phyloP scores from a whole-genome alignment of 306 rosid genomes.

The Echinosophora koreensis region DNA sequence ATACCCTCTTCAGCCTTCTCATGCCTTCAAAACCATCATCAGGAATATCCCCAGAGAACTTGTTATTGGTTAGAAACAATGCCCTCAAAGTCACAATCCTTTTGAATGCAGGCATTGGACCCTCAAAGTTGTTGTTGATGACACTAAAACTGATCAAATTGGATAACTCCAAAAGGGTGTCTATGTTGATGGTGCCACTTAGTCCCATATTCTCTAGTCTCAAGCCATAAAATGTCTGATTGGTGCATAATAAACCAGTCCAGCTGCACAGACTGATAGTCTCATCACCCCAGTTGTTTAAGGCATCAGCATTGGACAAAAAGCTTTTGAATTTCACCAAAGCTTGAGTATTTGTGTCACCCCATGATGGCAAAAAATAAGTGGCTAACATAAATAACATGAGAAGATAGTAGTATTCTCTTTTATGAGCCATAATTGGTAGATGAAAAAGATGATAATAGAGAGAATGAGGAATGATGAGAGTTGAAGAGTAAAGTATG shows the following conservation, averaged over 20 bases:
- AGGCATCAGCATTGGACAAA: constrained; percentile 53
- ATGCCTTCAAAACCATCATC: constrained; percentile 69
- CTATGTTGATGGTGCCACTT: constrained; percentile 59
- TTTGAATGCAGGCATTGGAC: constrained; percentile 68
- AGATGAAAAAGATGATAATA: constrained; percentile 9
- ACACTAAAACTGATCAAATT: constrained; percentile 63
- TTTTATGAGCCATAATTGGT: constrained; percentile 43
- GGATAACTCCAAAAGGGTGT: constrained; percentile 52
- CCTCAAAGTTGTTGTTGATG: constrained; percentile 62
- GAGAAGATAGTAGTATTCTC: constrained; percentile 31
- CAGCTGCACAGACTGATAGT: constrained; percentile 58
- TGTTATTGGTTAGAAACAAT: constrained; percentile 64
- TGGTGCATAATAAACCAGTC: constrained; percentile 66
- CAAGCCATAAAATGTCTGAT: constrained; percentile 46
- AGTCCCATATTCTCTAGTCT: constrained; percentile 70
- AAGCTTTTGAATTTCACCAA: constrained; percentile 64
- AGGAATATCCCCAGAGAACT: constrained; percentile 62
- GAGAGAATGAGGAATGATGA: not conserved
- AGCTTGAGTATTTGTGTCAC: constrained; percentile 35
- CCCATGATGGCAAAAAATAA: constrained; percentile 37
- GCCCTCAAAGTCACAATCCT: constrained; percentile 49
- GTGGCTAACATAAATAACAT: constrained; percentile 33
- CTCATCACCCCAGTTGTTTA: constrained; percentile 60
- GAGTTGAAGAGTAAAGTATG: too few relatives aligned
- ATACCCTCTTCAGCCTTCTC: constrained; percentile 56